Base-by-base conservation (phyloP, 208 protist species). In the Novymonas esmeraldas region DNA sequence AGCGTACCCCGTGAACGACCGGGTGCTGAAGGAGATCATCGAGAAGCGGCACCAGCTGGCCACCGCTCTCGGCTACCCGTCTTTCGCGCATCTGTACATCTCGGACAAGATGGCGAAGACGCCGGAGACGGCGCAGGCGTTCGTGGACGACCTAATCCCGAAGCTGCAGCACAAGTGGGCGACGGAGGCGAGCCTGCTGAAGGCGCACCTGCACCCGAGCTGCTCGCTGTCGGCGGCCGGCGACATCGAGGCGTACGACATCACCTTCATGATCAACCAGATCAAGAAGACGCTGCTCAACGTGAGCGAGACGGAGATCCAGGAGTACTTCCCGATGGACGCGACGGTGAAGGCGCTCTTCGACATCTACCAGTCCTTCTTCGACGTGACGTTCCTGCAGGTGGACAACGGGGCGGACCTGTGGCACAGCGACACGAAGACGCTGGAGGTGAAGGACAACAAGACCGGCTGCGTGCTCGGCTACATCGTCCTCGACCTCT, bases 261-360 rank as follows among this genome's bases (percentile, higher is more conserved):
- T 96, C n/a, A 39, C 68, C 18, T 96, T 93, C 72, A 84, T 86
- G 81, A 94, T 93, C 22, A 89, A 93, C 65, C 70, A 89, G 42
- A 80, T 90, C 61, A 92, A 93, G 76, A 75, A 82, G 64, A 86
- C 81, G n/a, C 70, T 85, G 46, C 73, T 96, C 42, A 87, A 92
- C 42, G 87, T 96, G 20, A 85, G 77, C 62, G 90, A 96, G 71
- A 90, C 77, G 2, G 77, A 78, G 31, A 93, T 95, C 42, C 87
- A 92, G 64, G 85, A 95, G 78, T 92, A 93, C 65, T 93, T 95
- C 71, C 90, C 87, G 24, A 82, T 92, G 76, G 78, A 93, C 63
- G 70, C 64, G 48, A 92, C 90, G 54, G 78, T 95, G 26, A 79
- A 88, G 49, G 87, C 79, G 33, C 67, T 95, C 26, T 92, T 95